Conservation (phyloP, 1,139 yeast species). For the Pneumocystis carinii region DNA sequence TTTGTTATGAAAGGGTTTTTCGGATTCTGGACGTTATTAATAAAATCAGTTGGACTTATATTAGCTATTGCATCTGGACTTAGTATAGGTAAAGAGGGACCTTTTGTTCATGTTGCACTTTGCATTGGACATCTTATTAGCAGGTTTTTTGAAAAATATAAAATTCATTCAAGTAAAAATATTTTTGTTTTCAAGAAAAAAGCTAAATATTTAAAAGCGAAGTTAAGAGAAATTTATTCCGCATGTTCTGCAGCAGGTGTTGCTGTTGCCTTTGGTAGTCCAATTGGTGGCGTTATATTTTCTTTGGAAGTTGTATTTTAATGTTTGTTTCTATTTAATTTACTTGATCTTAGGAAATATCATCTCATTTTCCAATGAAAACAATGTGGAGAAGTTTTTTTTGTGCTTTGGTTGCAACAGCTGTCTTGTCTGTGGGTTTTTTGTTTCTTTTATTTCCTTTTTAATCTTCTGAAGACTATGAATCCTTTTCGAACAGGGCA, state of each 20-base stretch:
- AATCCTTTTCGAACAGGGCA: conserved; percentile 94
- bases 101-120: conserved; percentile 73
- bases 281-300: conserved; percentile 58
- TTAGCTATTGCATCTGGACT: conserved; percentile 72
- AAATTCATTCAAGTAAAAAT: conserved; percentile 23
- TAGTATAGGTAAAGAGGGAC: conserved; percentile 75
- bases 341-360: conserved; percentile 34
- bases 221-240: conserved; percentile 44
- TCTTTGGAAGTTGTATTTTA: conserved; percentile 34
- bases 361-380: conserved; percentile 53
- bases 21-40: conserved; percentile 52
- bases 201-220: conserved; percentile 14
- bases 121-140: conserved; percentile 63
- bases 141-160: conserved; percentile 34
- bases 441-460: conserved; percentile 21
- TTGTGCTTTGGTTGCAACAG: conserved; percentile 77
- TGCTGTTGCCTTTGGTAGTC: conserved; percentile 60
- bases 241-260: conserved; percentile 75
- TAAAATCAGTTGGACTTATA: conserved; percentile 72
- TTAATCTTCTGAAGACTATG: conserved; percentile 22
- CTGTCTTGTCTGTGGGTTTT: conserved; percentile 33
- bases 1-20: conserved; percentile 68
- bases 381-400: conserved; percentile 87
- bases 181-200: neutral
- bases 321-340: neutral